Base-by-base conservation (phyloP, 2,329 filamentous ascomycete species). In the Tolypocladium pustulatum region DNA sequence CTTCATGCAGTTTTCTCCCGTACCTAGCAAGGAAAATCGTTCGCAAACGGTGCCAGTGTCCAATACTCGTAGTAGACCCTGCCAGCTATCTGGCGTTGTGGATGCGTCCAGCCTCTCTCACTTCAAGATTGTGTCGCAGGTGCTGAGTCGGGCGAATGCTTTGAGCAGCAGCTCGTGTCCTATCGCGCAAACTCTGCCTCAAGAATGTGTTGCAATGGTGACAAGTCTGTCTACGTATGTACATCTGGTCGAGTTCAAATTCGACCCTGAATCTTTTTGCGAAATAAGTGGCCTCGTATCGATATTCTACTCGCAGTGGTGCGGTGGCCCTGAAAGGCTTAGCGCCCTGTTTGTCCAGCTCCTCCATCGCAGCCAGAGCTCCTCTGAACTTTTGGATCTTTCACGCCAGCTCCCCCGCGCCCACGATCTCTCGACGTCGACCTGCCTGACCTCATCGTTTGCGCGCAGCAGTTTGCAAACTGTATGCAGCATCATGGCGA, bases 401-500 rank as follows among this genome's bases (percentile, higher is more conserved):
- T 22, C 30, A 52, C 49, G 27, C 20, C 43, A 32, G 27, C 49
- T 52, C 49, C 20, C 49, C 27, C 27, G 41, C 17, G 22, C 27
- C 27, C 49, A 32, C 49, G 20, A 34, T 20, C 8, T 9, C 27
- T 52, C 49, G 30, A 34, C 53, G n/a, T 12, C 25, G 15, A 4
- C 34, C 32, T 38, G 15, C 22, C 54, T 13, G 38, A 32, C 52
- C 34, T 54, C 56, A 32, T 17, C 56, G 54, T 59, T 37, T n/a
- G 52, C 41, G 51, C 30, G n/a, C 30, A 10, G 15, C 38, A 17
- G 8, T 56, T 27, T 17, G 17, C 32, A 55, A 37, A 17, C 12
- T 13, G 9, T 34, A 9, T 34, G 27, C 51, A 55, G 58, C 62
- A 68, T 51, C 58, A 77, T 78, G 76, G 75, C 75, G 56, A 74